Evolutionary conservation across 306 rosid species (phyloP).

Genomic region (Corylus avellana): DNA sequence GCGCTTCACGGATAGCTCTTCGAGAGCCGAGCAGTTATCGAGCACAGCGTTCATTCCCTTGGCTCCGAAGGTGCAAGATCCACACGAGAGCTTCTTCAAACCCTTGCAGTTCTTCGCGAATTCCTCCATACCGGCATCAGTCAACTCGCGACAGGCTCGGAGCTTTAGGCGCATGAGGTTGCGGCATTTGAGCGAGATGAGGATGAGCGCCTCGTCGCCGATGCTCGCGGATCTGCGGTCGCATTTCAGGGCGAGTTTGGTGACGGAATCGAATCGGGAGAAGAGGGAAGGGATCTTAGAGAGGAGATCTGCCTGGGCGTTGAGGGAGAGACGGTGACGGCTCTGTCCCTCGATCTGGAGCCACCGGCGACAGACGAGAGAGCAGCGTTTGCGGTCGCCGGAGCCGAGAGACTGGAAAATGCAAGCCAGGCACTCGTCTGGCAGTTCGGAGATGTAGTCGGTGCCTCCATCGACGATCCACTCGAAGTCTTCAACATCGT

Average conservation of each 20-base stretch:
- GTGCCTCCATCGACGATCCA: constrained; percentile 15
- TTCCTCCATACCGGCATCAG: constrained; percentile 74
- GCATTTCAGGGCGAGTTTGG: constrained; percentile 86
- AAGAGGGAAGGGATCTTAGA: constrained; percentile 57
- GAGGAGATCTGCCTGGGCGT: constrained; percentile 63
- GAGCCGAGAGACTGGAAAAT: constrained; percentile 78
- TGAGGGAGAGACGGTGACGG: constrained; percentile 84
- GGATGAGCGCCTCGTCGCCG: constrained; percentile 65
- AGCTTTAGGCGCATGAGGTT: constrained; percentile 93
- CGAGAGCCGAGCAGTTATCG: constrained; percentile 63
- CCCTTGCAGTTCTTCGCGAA: constrained; percentile 83
- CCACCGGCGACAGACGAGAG: constrained; percentile 95
- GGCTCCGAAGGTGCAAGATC: constrained; percentile 88
- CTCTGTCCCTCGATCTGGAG: constrained; percentile 84
- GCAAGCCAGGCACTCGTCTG: constrained; percentile 82
- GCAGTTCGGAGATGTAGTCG: constrained; percentile 78
- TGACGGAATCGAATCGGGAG: constrained; percentile 84
- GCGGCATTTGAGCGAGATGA: constrained; percentile 76
- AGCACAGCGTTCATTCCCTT: constrained; percentile 93
- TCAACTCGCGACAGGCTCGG: constrained; percentile 81
- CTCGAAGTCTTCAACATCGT: constrained; percentile 8
- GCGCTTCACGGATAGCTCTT: constrained; percentile 89
- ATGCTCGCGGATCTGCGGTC: constrained; percentile 85
- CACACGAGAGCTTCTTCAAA: constrained; percentile 95
- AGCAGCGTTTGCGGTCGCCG: constrained; percentile 77